Percentiles rank a stretch among this genome's conserved stretches.
Conservation (phyloP, 2,329 filamentous ascomycete species). For the Hirsutella rhossiliensis region DNA sequence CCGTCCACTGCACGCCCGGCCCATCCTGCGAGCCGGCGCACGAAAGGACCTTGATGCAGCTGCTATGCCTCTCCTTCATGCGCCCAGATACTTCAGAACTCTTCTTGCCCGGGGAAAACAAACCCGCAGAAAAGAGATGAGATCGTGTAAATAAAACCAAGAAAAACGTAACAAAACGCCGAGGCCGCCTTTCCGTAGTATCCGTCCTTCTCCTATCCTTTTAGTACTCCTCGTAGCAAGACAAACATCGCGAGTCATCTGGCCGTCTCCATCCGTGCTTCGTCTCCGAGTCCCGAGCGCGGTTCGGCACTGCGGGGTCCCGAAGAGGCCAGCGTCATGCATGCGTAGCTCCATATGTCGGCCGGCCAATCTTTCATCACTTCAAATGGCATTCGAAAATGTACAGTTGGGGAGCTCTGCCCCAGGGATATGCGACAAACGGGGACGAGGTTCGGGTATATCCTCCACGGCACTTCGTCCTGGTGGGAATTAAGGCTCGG, state of each 20-base stretch:
- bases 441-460: background rate
- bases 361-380: background rate
- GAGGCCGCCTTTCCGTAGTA: background rate
- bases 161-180: constrained; percentile 1
- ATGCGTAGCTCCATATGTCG: constrained; percentile 3
- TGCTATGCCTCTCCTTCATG: constrained; percentile 1
- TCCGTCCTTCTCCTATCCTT: constrained; percentile 3
- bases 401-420: constrained; percentile 2
- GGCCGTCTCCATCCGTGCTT: background rate
- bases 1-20: constrained; percentile 1
- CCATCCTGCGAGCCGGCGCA: constrained; percentile 1
- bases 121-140: background rate
- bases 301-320: background rate
- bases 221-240: constrained; percentile 3
- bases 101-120: background rate
- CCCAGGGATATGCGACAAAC: constrained; percentile 1
- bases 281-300: background rate
- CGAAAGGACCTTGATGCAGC: background rate
- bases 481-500: background rate
- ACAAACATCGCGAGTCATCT: constrained; percentile 4
- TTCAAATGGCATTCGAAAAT: constrained; percentile 3
- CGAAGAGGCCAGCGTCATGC: constrained; percentile 1
- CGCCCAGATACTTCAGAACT: background rate
- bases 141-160: background rate
- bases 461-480: constrained; percentile 4